Evolutionary conservation across 495 filamentous ascomycete genomes (phyloP).

Genomic region (Daldinia grandis): DNA sequence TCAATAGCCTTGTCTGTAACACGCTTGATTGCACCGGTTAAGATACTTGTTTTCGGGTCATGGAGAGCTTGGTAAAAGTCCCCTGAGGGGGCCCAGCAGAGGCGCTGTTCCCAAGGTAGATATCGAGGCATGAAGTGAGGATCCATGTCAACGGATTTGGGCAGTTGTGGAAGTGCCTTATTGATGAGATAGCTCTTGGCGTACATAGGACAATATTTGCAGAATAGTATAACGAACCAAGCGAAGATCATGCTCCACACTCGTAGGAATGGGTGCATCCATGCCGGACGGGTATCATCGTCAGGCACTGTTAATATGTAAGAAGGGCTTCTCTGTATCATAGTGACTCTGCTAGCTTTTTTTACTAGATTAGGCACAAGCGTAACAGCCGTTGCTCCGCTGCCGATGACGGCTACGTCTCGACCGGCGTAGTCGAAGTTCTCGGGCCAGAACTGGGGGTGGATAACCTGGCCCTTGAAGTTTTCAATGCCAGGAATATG

Average conservation of each 20-base stretch:
- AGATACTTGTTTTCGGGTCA: conserved; percentile 64
- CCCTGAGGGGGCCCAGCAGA: conserved; percentile 74
- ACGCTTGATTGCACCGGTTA: conserved; percentile 72
- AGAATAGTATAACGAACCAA: conserved; percentile 58
- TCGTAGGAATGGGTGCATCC: background rate
- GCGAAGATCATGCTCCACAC: background rate
- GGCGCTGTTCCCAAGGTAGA: conserved; percentile 75
- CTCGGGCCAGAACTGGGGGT: conserved; percentile 71
- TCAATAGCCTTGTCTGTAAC: conserved; percentile 67
- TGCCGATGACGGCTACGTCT: conserved; percentile 63
- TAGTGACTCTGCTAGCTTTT: conserved; percentile 60
- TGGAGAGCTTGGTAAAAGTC: conserved; percentile 75
- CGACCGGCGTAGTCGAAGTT: conserved; percentile 60
- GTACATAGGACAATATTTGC: conserved; percentile 61
- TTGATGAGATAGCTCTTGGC: conserved; percentile 57
- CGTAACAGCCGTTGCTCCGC: conserved; percentile 66
- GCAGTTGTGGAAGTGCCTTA: conserved; percentile 59
- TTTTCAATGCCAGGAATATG: conserved; percentile 66
- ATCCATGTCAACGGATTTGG: conserved; percentile 61
- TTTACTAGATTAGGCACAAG: conserved; percentile 61
- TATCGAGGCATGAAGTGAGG: conserved; percentile 78
- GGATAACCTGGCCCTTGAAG: conserved; percentile 65
- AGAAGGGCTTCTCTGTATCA: conserved; percentile 65
- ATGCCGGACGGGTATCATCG: conserved; percentile 28
- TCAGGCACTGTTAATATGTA: conserved; percentile 62